Percentiles rank a stretch among this genome's conserved stretches.
phyloP scores from a whole-genome alignment of 495 filamentous ascomycete species.

The Neurospora hispaniola region DNA sequence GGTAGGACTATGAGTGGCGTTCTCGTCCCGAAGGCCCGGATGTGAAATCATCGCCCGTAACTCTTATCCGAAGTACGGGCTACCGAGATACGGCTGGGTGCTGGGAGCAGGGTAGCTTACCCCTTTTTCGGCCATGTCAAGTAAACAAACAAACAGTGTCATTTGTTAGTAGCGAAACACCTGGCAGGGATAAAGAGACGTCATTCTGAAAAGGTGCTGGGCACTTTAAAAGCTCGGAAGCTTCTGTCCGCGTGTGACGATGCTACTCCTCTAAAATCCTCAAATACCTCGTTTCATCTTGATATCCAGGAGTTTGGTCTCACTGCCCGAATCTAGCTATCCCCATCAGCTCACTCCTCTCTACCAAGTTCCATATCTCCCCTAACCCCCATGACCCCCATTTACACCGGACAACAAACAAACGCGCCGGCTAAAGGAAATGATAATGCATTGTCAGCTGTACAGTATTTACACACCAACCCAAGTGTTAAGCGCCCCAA shows the following conservation, averaged over 20 bases:
- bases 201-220: neutral
- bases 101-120: neutral
- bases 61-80: neutral
- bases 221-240: neutral
- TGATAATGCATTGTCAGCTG: constrained; percentile 25
- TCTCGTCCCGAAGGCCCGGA: neutral
- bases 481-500: neutral
- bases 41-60: neutral
- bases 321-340: neutral
- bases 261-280: neutral
- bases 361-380: neutral
- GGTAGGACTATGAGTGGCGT: neutral
- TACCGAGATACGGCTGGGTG: neutral
- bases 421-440: constrained; percentile 9
- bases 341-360: neutral
- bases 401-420: neutral
- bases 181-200: neutral
- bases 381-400: neutral
- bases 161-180: neutral
- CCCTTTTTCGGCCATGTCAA: neutral
- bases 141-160: neutral
- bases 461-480: constrained; percentile 29
- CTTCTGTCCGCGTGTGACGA: neutral
- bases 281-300: neutral
- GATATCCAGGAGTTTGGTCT: neutral